Base-by-base conservation (phyloP, 2,329 filamentous ascomycete genomes). In the Zasmidium angulare region DNA sequence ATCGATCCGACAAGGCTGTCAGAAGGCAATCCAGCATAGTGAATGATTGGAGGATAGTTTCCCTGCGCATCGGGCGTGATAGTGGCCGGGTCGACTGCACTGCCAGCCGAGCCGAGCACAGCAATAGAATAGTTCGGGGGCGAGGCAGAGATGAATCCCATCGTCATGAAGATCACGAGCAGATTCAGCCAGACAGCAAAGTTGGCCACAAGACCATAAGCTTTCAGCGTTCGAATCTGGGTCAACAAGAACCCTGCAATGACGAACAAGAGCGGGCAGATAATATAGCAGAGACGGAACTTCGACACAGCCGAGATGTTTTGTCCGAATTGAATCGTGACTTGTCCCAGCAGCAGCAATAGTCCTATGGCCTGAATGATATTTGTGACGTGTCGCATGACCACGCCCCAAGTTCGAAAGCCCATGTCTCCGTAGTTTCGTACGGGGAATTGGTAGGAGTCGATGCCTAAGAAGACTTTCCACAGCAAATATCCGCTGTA, bases 131-230 rank as follows among this genome's bases (percentile, higher is more conserved):
- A 65, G 62, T 81, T 84, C 57, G 84, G 82, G 0, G 83, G 83
- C 1, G 76, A 79, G 58, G 82, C 73, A 1, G 81, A 77, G 3
- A 78, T 77, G 2, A 81, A 79, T 21, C 79, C 82, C 79, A 86
- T 84, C 12, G 66, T 63, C 63, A 85, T 78, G 53, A 85, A 65
- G 21, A 66, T 80, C 62, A 82, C 76, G 22, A 82, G 63, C 22
- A 86, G 63, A 60, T 84, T 85, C 50, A 85, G 65, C 78, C 81
- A 86, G 3, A 86, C 79, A 1, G 82, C 79, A 14, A 80, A 65
- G 63, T 84, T 85, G 17, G 83, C 83, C 1, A 86, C 68, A 79
- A 81, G 84, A 3, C 82, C 81, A 56, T 82, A 82, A 14, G 76
- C 72, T 65, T 81, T 77, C 46, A 86, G 74, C 0, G 82, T 85